Percentiles rank a stretch among this genome's conserved stretches.
Conservation (phyloP, 192 early-diverging fungal species). For the Coemansia sp. region DNA sequence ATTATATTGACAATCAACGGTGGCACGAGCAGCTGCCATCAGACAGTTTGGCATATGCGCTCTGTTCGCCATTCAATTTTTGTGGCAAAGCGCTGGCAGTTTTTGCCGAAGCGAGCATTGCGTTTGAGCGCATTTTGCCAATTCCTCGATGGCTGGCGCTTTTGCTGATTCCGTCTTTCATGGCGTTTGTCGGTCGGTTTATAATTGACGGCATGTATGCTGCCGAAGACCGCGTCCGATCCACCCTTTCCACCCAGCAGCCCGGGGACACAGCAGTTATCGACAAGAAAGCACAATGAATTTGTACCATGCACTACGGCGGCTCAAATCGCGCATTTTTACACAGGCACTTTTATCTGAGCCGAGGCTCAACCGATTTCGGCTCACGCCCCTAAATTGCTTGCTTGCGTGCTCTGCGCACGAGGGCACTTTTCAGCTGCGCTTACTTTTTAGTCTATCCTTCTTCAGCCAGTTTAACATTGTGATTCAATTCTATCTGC, state of each 20-base stretch:
- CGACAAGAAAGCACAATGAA: neutral
- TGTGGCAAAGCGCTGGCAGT: constrained; percentile 32
- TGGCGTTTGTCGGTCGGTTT: constrained; percentile 35
- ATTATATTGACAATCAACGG: constrained; percentile 32
- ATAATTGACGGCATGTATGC: constrained; percentile 48
- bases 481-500: constrained; percentile 1
- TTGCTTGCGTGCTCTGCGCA: neutral
- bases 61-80: constrained; percentile 48
- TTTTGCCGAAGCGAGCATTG: constrained; percentile 37
- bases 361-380: constrained; percentile 1
- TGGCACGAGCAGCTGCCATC: constrained; percentile 10
- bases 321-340: no score
- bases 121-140: constrained; percentile 27
- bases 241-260: neutral
- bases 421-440: neutral
- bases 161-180: constrained; percentile 39
- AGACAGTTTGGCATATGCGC: constrained; percentile 10
- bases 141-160: constrained; percentile 49
- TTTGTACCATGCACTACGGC: no score
- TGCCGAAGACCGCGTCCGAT: constrained; percentile 17
- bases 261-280: neutral
- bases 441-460: neutral
- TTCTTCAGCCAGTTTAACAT: neutral
- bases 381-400: neutral
- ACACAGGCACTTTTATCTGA: neutral